Conservation (phyloP, 2,329 filamentous ascomycete species). For the Chrysoporthe cubensis region DNA sequence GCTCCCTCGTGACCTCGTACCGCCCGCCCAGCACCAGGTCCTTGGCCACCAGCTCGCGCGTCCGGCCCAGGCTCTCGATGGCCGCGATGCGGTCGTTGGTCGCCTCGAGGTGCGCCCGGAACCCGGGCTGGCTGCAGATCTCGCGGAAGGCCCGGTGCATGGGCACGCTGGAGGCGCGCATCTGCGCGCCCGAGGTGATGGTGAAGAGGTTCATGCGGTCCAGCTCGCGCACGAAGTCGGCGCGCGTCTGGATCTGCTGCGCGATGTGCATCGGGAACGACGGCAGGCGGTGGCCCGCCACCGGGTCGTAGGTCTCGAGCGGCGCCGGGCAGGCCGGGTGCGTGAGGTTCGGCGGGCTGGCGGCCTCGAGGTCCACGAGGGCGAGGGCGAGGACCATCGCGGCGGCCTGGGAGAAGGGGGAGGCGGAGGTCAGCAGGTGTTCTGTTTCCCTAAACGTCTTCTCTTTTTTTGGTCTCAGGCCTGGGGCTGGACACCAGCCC, state of each 20-base stretch:
- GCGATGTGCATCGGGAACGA: conserved; percentile 81
- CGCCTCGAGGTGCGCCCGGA: conserved; percentile 79
- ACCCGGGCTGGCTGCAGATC: conserved; percentile 77
- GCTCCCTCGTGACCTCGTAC: conserved; percentile 64
- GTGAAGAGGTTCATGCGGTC: conserved; percentile 95
- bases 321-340: conserved; percentile 54
- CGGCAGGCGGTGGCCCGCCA: conserved; percentile 75
- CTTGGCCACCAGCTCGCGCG: conserved; percentile 94
- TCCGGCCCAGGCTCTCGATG: conserved; percentile 91
- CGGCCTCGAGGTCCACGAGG: conserved; percentile 77
- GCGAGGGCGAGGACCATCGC: conserved; percentile 93
- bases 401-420: conserved; percentile 61
- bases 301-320: conserved; percentile 63
- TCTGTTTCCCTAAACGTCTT: no score
- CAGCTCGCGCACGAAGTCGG: conserved; percentile 91
- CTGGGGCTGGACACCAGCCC: neutral
- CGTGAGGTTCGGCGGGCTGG: conserved; percentile 67
- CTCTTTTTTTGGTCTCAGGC: neutral
- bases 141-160: conserved; percentile 93
- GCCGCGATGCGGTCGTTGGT: conserved; percentile 86
- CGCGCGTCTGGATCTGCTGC: conserved; percentile 91
- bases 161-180: conserved; percentile 90
- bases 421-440: neutral
- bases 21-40: conserved; percentile 85
- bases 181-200: conserved; percentile 84